Base-by-base conservation (phyloP, 495 filamentous ascomycete genomes). In the Choiromyces venosus region DNA sequence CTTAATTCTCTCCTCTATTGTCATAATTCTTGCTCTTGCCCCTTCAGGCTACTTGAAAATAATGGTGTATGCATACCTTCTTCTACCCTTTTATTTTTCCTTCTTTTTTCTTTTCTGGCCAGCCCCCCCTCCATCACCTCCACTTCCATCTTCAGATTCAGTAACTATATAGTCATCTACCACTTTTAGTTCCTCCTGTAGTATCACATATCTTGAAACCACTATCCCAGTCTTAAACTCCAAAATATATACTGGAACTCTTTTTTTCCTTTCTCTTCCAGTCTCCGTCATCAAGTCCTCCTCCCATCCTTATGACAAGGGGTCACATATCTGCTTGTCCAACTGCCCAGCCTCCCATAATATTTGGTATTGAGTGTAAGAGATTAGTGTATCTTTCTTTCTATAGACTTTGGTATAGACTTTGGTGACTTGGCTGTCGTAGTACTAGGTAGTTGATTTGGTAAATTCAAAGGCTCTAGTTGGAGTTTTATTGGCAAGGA, bases 401-500 rank as follows among this genome's bases (percentile, higher is more conserved):
- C 18, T 21, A 4, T 37, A 40, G 35, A 21, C 65, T 6, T 66
- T 74, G 0, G 35, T 39, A 6, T 70, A 74, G 18, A 10, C 72
- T 21, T 67, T 74, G 18, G 67, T 70, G 0, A 74, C 69, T 37
- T 74, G 67, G 10, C 25, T 7, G 7, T 73, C 69, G n/a, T 66
- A 66, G 7, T 65, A 73, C 6, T 33, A n/a, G n/a, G n/a, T n/a
- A n/a, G n/a, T n/a, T n/a, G n/a, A n/a, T n/a, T n/a, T n/a, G n/a
- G n/a, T n/a, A n/a, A n/a, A n/a, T n/a, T n/a, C n/a, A n/a, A n/a
- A n/a, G n/a, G n/a, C n/a, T n/a, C n/a, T n/a, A n/a, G n/a, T n/a
- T n/a, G n/a, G n/a, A n/a, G n/a, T n/a, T n/a, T n/a, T n/a, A n/a
- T n/a, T n/a, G n/a, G n/a, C n/a, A n/a, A n/a, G n/a, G n/a, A n/a